These are phyloP conservation scores for Hirsutella minnesotensis DNA, from an alignment of 2,329 filamentous ascomycete genomes.

Conservation along the genomic window DNA sequence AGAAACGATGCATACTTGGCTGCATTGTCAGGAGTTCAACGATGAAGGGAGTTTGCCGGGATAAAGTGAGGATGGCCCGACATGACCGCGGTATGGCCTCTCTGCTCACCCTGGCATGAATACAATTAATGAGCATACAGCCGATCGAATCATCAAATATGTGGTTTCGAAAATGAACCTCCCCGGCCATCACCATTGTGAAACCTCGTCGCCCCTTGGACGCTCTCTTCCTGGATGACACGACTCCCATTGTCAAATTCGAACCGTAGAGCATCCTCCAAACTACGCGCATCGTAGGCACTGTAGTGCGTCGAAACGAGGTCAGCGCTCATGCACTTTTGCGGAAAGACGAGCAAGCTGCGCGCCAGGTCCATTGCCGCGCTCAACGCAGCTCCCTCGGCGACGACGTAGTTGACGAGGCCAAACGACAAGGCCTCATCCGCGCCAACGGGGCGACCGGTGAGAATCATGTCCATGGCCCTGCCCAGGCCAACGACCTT, in stretches of 20 bases:
- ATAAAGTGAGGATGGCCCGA: too few species aligned
- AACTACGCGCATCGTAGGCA: conserved; percentile 32
- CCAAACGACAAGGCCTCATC: conserved; percentile 39
- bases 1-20: too few species aligned
- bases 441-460: conserved; percentile 34
- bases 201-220: conserved; percentile 12
- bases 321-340: conserved; percentile 39
- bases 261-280: conserved; percentile 35
- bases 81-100: too few species aligned
- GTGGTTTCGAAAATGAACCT: too few species aligned
- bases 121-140: too few species aligned
- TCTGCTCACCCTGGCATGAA: too few species aligned
- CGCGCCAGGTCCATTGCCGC: conserved; percentile 35
- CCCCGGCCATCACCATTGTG: too few species aligned
- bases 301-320: conserved; percentile 30
- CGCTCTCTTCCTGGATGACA: conserved; percentile 30
- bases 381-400: conserved; percentile 34
- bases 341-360: conserved; percentile 35
- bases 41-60: too few species aligned
- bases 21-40: too few species aligned
- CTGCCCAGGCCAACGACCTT: conserved; percentile 37
- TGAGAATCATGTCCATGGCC: conserved; percentile 45
- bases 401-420: conserved; percentile 39
- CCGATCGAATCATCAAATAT: too few species aligned
- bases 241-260: conserved; percentile 32